Base-by-base conservation (phyloP, 148 eudicot species). In the Mesembryanthemum crystallinum region DNA sequence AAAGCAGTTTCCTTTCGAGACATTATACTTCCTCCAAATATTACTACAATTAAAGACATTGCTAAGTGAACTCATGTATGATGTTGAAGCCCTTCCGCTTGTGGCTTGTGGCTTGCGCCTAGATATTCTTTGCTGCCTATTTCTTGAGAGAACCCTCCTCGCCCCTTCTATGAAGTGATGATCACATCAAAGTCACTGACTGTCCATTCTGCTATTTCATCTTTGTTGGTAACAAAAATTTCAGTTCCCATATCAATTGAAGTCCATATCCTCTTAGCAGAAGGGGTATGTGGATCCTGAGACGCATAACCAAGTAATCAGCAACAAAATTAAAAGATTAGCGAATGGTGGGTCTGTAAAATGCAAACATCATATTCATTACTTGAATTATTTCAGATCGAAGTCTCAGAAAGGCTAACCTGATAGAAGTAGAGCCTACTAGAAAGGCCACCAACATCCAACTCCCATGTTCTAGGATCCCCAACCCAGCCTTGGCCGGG, bases 231-330 rank as follows among this genome's bases (percentile, higher is more conserved):
- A 25, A 92, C 84, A 77, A 85, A 92, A 33, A 92, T 92, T 69
- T 92, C 97, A 12, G 97, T 92, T 57, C 97, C 97, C 77, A 88
- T 81, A 77, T 92, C 94, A 27, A 92, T 83, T 35, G 97, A 92
- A 28, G 88, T 84, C 97, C 97, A 92, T 57, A 87, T 49, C 78
- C 97, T 87, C 83, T 78, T 87, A 23, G 97, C 97, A 67, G 94
- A 89, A 30, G 80, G 24, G 9, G 86, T 85, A 20, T 85, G 91
- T 10, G 97, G 97, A 82, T 92, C 97, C 97, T 91, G 84, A 52
- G 10, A 64, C n/a, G 23, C 39, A 33, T 55, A 5, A 67, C 29
- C 4, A 28, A 43, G 15, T 24, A 33, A 47, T n/a, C n/a, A n/a
- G n/a, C n/a, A n/a, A n/a, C n/a, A n/a, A n/a, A n/a, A n/a, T n/a